Percentiles rank a stretch among this genome's conserved stretches.
These are phyloP conservation scores for Eutypa lata DNA, from an alignment of 2,329 filamentous ascomycete genomes.

Conservation along the genomic window DNA sequence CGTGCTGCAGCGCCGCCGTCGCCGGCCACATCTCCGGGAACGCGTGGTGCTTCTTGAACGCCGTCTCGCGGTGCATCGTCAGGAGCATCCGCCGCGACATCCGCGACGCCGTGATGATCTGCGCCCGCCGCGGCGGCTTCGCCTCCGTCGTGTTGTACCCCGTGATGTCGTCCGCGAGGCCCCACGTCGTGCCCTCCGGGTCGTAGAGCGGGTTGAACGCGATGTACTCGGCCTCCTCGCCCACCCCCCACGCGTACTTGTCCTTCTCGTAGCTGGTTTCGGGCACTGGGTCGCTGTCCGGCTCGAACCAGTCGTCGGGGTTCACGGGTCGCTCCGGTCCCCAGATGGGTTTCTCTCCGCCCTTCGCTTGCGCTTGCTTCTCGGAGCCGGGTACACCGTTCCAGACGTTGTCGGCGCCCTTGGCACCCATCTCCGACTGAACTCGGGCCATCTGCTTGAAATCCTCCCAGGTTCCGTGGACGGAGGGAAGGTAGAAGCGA, in stretches of 20 bases:
- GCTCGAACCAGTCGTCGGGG: slow-evolving; percentile 67
- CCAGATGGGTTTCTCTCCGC: slow-evolving; percentile 69
- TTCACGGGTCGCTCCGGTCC: slow-evolving; percentile 72
- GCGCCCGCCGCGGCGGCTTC: slow-evolving; percentile 72
- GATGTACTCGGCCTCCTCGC: slow-evolving; percentile 87
- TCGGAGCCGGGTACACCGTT: slow-evolving; percentile 44
- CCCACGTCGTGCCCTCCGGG: slow-evolving; percentile 82
- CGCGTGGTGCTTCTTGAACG: slow-evolving; percentile 80
- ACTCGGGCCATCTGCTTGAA: slow-evolving; percentile 75
- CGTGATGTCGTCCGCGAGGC: slow-evolving; percentile 77
- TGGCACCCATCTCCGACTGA: slow-evolving; percentile 68
- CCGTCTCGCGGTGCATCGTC: slow-evolving; percentile 89
- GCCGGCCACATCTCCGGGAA: slow-evolving; percentile 87
- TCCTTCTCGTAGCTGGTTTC: slow-evolving; percentile 74
- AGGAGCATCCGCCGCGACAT: slow-evolving; percentile 76
- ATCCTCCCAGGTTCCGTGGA: slow-evolving; percentile 77
- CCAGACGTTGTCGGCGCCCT: slow-evolving; percentile 67
- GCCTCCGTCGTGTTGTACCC: slow-evolving; percentile 68
- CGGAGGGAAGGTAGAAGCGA: slow-evolving; percentile 72
- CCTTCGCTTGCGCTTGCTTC: slow-evolving; percentile 32
- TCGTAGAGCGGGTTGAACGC: slow-evolving; percentile 91
- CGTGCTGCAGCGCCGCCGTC: slow-evolving; percentile 54
- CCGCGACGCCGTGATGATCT: slow-evolving; percentile 84
- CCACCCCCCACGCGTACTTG: slow-evolving; percentile 81
- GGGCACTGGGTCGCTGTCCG: slow-evolving; percentile 69